phyloP scores from a whole-genome alignment of 2,329 filamentous ascomycete genomes.

The Coniella vitis region DNA sequence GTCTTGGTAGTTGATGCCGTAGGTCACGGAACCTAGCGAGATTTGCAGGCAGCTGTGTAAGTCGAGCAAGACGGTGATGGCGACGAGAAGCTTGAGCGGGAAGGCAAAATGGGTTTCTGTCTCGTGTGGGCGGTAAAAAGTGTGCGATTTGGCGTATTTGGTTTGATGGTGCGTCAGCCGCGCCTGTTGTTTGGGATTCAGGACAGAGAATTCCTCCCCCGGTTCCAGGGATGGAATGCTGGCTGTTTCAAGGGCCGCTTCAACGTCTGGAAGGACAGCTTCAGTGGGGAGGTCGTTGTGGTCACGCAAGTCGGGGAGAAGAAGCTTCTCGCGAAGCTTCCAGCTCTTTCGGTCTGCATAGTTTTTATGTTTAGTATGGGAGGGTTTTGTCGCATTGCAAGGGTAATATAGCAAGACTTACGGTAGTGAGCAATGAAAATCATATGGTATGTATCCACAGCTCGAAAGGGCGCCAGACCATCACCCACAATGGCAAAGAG shows the following conservation, averaged over 20 bases:
- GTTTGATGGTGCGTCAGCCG: constrained; percentile 68
- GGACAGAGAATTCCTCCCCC: constrained; percentile 49
- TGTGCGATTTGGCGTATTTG: constrained; percentile 76
- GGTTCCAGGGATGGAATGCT: constrained; percentile 32
- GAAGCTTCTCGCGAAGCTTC: constrained; percentile 55
- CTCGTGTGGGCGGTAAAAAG: constrained; percentile 85
- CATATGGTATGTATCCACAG: constrained; percentile 84
- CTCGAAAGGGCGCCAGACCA: constrained; percentile 66
- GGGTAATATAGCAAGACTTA: constrained; percentile 12
- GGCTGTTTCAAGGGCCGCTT: constrained; percentile 35
- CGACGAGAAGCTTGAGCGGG: constrained; percentile 64
- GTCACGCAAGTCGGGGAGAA: constrained; percentile 56
- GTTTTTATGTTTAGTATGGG: constrained; percentile 14
- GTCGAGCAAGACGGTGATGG: constrained; percentile 73
- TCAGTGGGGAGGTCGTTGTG: constrained; percentile 58
- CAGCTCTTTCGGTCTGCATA: constrained; percentile 47
- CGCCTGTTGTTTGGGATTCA: constrained; percentile 59
- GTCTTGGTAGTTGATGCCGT: constrained; percentile 65
- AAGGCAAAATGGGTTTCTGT: constrained; percentile 77
- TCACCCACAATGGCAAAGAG: constrained; percentile 66
- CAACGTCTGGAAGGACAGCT: constrained; percentile 28
- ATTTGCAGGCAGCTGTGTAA: constrained; percentile 76
- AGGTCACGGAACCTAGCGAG: constrained; percentile 69
- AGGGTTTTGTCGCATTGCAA: neutral
- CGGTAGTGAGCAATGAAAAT: constrained; percentile 69